phyloP scores from a whole-genome alignment of 2,329 filamentous ascomycete species.

The Diaporthe destruens region DNA sequence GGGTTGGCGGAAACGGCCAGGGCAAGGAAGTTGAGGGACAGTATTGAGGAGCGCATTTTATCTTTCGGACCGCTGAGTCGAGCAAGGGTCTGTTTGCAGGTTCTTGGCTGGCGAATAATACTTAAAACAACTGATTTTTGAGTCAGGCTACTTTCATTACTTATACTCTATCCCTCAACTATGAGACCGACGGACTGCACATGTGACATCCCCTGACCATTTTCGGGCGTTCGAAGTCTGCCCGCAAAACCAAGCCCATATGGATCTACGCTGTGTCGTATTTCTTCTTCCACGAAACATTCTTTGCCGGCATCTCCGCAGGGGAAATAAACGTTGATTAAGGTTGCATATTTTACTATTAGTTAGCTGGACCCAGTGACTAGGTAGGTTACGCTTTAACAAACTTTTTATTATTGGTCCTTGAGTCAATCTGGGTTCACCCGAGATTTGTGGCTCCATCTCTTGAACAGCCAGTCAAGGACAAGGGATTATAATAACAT shows the following conservation, averaged over 20 bases:
- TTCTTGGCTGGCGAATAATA: background rate
- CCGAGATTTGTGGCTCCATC: constrained; percentile 22
- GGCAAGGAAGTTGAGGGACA: constrained; percentile 7
- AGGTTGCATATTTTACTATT: no score
- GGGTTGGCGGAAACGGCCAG: constrained; percentile 18
- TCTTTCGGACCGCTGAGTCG: background rate
- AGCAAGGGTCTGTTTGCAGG: background rate
- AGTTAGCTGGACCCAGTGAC: no score
- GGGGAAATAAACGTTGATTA: no score
- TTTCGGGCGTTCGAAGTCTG: background rate
- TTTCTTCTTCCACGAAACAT: no score
- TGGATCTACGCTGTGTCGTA: background rate
- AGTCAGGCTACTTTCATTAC: background rate
- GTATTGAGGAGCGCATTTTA: constrained; percentile 12
- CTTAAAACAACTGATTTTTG: background rate
- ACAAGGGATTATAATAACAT: constrained; percentile 5
- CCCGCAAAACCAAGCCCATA: background rate
- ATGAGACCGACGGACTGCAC: background rate
- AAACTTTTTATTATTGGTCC: no score
- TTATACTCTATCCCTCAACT: background rate
- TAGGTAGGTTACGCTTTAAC: no score
- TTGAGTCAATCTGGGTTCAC: constrained; percentile 24
- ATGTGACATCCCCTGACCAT: background rate
- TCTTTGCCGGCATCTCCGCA: no score
- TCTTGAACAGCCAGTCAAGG: background rate